Evolutionary conservation across 2,329 filamentous ascomycete species (phyloP), one percentile per base, ranked within the genome.

Genomic region (Chrysoporthe cubensis): DNA sequence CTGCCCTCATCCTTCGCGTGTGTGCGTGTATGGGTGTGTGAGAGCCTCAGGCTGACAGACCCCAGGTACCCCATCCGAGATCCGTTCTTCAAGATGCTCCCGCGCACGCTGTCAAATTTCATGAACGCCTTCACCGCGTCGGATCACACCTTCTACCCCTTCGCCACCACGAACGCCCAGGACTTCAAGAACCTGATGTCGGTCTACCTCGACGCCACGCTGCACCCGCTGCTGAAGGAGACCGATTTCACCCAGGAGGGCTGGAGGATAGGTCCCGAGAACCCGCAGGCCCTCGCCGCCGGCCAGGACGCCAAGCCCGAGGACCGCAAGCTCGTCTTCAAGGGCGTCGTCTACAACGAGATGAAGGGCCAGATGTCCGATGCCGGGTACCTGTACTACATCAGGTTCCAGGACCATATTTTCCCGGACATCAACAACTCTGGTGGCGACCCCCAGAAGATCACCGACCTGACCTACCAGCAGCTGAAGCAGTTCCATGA

Each of bases 311-410:
- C 71, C 69, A 84, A 78, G 70, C 82, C 77, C 74, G 85, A 89
- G 66, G 87, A 89, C 75, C 88, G 89, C 77, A 88, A 88, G 71
- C 81, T 97, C 52, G 92, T 97, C 0, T 98, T 98, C 85, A 98
- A 98, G 81, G 95, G 95, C 37, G 96, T 98, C 1, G 95, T 98
- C 0, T 98, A 98, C 82, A 99, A 99, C 75, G 96, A 99, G 82
- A 99, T 99, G 96, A 99, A 99, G 81, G 96, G 96, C 0, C 94
- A 97, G 76, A 97, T 98, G 90, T 98, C 96, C 2, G 96, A 99
- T 78, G 94, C 95, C 7, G 93, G 93, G 72, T 99, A 99, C 75
- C 83, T 98, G 0, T 99, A 93, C 82, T 98, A 97, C 78, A 97
- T 97, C 72, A 88, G 91, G 64, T 99, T 97, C 79, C 93, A 97